These are phyloP conservation scores for Trichophyton mentagrophytes DNA, from an alignment of 2,329 filamentous ascomycete species.

Conservation along the genomic window DNA sequence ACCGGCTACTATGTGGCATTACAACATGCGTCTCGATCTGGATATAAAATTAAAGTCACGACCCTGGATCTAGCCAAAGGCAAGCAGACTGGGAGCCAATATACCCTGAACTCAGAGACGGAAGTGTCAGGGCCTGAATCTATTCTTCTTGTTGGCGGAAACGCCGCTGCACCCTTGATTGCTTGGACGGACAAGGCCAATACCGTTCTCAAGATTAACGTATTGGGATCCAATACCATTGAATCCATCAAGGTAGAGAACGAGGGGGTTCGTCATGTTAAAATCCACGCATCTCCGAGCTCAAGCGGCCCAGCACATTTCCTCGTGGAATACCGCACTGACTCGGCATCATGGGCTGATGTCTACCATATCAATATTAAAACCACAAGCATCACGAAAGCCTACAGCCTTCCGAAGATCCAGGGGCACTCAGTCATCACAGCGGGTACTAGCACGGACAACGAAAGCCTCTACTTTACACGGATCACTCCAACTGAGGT, in stretches of 20 bases:
- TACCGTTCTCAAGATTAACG: constrained; percentile 34
- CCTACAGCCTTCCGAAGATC: constrained; percentile 65
- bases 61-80: constrained; percentile 62
- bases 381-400: constrained; percentile 55
- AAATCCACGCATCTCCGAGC: constrained; percentile 60
- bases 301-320: constrained; percentile 67
- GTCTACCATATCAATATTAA: constrained; percentile 73
- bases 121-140: constrained; percentile 45
- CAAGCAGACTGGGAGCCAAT: constrained; percentile 52
- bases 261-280: constrained; percentile 42
- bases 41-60: constrained; percentile 64
- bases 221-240: constrained; percentile 32
- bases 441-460: constrained; percentile 65
- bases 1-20: constrained; percentile 65
- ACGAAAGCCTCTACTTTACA: constrained; percentile 79
- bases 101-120: constrained; percentile 58
- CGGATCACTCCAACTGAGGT: constrained; percentile 65
- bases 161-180: constrained; percentile 31
- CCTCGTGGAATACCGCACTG: constrained; percentile 65
- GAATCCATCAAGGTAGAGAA: constrained; percentile 28
- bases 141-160: constrained; percentile 30
- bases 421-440: constrained; percentile 26
- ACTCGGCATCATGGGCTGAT: constrained; percentile 61
- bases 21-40: constrained; percentile 51
- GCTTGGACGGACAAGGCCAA: constrained; percentile 33